Conservation (phyloP, 345 rosid species). For the Melastoma malabathricum region DNA sequence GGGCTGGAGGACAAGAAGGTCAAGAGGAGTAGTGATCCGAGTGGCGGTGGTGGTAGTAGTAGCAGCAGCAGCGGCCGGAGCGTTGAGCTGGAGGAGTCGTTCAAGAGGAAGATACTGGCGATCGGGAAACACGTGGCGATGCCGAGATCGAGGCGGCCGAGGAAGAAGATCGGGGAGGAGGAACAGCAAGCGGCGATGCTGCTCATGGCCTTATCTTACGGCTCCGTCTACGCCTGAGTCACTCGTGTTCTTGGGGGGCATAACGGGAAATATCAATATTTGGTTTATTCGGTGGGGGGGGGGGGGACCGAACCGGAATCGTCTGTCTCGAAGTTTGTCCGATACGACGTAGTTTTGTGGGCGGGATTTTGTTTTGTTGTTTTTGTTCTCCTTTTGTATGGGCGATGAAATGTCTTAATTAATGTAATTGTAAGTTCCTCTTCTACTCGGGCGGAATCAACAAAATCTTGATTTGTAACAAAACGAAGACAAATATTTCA, state of each 20-base stretch:
- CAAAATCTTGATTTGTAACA: no score
- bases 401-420: no score
- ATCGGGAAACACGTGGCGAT: conserved; percentile 51
- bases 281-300: no score
- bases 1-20: conserved; percentile 38
- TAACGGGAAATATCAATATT: no score
- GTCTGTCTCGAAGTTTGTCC: no score
- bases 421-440: no score
- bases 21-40: conserved; percentile 20
- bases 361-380: no score
- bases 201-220: conserved; percentile 82
- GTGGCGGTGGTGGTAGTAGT: not conserved
- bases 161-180: conserved; percentile 62
- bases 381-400: no score
- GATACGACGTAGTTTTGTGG: no score
- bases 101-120: conserved; percentile 52
- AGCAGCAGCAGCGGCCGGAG: not conserved
- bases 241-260: not conserved
- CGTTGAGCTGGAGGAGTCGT: conserved; percentile 29
- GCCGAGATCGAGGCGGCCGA: conserved; percentile 27
- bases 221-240: conserved; percentile 42
- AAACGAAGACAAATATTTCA: no score
- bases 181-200: conserved; percentile 77
- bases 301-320: no score
- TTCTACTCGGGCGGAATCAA: no score